Percentiles rank a stretch among this genome's conserved stretches.
Conservation (phyloP, 1,139 yeast genomes). For the Saccharomyces uvarum region DNA sequence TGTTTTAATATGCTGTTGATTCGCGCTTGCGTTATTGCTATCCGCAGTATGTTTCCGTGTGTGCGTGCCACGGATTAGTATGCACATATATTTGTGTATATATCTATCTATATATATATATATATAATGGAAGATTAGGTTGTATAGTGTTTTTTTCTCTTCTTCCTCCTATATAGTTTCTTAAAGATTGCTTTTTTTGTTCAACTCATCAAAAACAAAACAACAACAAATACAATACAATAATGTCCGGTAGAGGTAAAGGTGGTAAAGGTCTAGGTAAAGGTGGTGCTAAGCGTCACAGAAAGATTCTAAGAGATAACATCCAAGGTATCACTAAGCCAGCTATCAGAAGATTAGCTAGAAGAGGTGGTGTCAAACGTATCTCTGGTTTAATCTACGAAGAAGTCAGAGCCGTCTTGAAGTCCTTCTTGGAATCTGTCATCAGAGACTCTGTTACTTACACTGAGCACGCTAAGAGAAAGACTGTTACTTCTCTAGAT, state of each 20-base stretch:
- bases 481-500: slow-evolving; percentile 97
- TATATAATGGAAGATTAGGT: neutral
- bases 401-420: slow-evolving; percentile 95
- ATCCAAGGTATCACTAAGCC: slow-evolving; percentile 99
- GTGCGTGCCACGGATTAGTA: neutral
- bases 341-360: slow-evolving; percentile 98
- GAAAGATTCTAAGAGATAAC: slow-evolving; percentile 98
- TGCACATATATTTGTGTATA: neutral
- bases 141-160: neutral
- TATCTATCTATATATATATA: neutral
- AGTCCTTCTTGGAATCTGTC: slow-evolving; percentile 92
- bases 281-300: slow-evolving; percentile 99
- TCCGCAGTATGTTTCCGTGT: neutral
- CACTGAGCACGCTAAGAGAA: slow-evolving; percentile 99
- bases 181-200: neutral
- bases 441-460: slow-evolving; percentile 98
- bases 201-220: slow-evolving; percentile 1
- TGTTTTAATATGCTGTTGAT: neutral
- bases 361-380: slow-evolving; percentile 99
- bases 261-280: slow-evolving; percentile 99
- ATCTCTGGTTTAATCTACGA: slow-evolving; percentile 97
- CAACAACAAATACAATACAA: slow-evolving; percentile 27
- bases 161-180: neutral
- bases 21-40: neutral
- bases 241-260: slow-evolving; percentile 98